These are phyloP conservation scores for Cystofilobasidium bisporidii DNA, from an alignment of 768 basidiomycete genomes.

Conservation along the genomic window DNA sequence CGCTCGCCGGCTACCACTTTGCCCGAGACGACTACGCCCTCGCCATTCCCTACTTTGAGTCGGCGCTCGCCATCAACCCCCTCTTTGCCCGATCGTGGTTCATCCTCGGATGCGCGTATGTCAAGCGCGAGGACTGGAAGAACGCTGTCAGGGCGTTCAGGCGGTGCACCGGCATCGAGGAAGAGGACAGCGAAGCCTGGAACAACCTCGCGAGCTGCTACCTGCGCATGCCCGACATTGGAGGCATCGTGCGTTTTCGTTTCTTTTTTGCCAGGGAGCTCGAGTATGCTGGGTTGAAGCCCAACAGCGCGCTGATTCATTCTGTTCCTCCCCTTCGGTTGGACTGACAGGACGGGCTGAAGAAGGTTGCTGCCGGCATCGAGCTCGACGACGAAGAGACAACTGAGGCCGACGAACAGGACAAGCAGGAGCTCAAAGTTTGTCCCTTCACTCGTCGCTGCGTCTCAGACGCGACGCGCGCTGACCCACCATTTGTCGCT, in stretches of 20 bases:
- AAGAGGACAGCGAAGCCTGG: slow-evolving; percentile 97
- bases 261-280: too few species aligned
- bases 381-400: slow-evolving; percentile 18
- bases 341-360: slow-evolving; percentile 23
- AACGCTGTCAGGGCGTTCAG: slow-evolving; percentile 72
- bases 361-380: slow-evolving; percentile 21
- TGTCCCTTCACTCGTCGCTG: neutral
- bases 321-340: too few species aligned
- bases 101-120: slow-evolving; percentile 81
- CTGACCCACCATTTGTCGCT: too few species aligned
- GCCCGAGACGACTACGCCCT: slow-evolving; percentile 54
- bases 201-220: slow-evolving; percentile 93
- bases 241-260: slow-evolving; percentile 13
- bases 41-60: slow-evolving; percentile 57
- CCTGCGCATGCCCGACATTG: slow-evolving; percentile 58
- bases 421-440: neutral
- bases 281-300: too few species aligned
- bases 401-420: neutral
- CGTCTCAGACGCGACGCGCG: too few species aligned
- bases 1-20: slow-evolving; percentile 76
- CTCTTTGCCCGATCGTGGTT: slow-evolving; percentile 85
- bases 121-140: slow-evolving; percentile 73
- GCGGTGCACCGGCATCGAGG: slow-evolving; percentile 80
- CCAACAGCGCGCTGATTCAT: too few species aligned
- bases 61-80: slow-evolving; percentile 80